Evolutionary conservation across 768 basidiomycete species (phyloP), one percentile per base, ranked within the genome.

Genomic region (Sarcomyxa edulis): DNA sequence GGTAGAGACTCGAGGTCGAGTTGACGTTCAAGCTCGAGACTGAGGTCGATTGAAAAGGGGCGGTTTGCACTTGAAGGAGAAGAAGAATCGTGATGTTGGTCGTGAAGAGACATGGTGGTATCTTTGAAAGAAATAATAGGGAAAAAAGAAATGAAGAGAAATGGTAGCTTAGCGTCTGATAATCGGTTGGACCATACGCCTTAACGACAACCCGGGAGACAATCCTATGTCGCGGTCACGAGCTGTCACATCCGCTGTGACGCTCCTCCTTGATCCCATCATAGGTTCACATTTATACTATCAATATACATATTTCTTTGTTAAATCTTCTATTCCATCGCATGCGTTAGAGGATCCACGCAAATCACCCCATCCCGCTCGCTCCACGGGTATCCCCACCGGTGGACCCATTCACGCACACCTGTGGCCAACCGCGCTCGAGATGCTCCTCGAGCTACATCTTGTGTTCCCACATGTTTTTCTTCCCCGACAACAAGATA

Each of bases 331-430:
- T n/a, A n/a, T n/a, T n/a, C n/a, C n/a, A n/a, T n/a, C n/a, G 68
- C 60, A 47, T 94, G 91, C 20, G 87, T 91, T 46, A 89, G 65
- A 16, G 84, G 65, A 59, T 97, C 94, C 34, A 96, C 78, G 58
- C 87, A 93, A 39, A 96, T 76, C 35, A 91, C 78, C 2, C 94
- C 94, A 51, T 89, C 89, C 6, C 83, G 77, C 58, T 96, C 94
- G 59, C 74, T 85, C 94, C 93, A 96, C 12, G 94, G 88, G 65
- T 94, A 97, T 40, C 89, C 88, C 90, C 91, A 97, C 39, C 85
- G 78, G 50, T 92, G 87, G 32, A 97, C 61, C 84, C 85, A 95
- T 52, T 92, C 88, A 44, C 88, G 82, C 29, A 96, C 83, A 7
- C 87, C 89, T 2, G 87, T 76, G 9, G 88, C 87, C 5, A 97